Conservation (phyloP, 257 asterid genomes). For the Ilex aquifolium region DNA sequence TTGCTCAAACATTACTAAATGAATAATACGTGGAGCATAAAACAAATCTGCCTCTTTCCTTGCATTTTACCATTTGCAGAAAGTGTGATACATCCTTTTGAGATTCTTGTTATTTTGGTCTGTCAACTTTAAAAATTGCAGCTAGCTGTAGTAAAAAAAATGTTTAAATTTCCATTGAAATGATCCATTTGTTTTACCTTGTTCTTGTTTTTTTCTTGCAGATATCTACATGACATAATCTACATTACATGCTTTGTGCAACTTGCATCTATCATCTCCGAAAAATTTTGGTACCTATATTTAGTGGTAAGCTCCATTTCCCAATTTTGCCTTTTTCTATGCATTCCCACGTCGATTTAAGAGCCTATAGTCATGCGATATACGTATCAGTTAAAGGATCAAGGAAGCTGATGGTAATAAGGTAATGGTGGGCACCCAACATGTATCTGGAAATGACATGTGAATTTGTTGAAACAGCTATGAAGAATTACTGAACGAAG, state of each 20-base stretch:
- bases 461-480: too few species aligned
- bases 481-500: too few species aligned
- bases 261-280: conserved; percentile 75
- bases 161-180: conserved; percentile 1
- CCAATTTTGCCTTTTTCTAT: not conserved
- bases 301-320: conserved; percentile 60
- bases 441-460: too few species aligned
- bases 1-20: too few species aligned
- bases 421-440: not conserved
- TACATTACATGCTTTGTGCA: conserved; percentile 90
- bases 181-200: too few species aligned
- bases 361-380: too few species aligned
- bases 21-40: too few species aligned
- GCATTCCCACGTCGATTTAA: not conserved
- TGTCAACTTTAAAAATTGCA: not conserved
- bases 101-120: not conserved
- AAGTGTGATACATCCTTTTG: too few species aligned
- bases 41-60: too few species aligned
- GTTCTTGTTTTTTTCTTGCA: conserved; percentile 30
- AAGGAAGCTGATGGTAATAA: not conserved
- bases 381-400: not conserved
- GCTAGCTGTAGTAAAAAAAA: not conserved
- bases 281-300: conserved; percentile 77
- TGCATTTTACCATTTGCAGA: too few species aligned
- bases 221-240: conserved; percentile 86